Evolutionary conservation across 257 asterid genomes (phyloP).

Genomic region (Solanum stenotomum): DNA sequence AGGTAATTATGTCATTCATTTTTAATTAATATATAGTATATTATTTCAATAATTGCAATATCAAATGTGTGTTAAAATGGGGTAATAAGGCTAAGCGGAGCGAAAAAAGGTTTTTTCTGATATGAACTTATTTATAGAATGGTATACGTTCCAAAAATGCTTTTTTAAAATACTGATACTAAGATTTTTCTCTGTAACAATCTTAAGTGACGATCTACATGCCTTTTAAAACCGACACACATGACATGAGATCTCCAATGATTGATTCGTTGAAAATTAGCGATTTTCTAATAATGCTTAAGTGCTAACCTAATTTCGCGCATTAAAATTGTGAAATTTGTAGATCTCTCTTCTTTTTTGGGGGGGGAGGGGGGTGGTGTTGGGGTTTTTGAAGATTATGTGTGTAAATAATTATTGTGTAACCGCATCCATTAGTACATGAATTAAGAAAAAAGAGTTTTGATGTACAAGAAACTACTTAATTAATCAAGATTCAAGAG

Average conservation of each 20-base stretch:
- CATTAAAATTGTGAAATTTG: neutral
- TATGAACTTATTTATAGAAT: too few species aligned
- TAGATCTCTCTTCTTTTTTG: neutral
- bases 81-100: neutral
- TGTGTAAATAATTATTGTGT: neutral
- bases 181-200: neutral
- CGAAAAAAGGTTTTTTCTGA: too few species aligned
- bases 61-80: neutral
- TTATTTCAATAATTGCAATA: neutral
- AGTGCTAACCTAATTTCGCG: neutral
- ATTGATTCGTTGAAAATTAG: neutral
- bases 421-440: neutral
- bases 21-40: neutral
- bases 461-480: neutral
- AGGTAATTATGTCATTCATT: conserved; percentile 31
- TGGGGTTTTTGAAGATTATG: neutral
- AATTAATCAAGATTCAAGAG: neutral
- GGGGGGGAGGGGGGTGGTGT: neutral
- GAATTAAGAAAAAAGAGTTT: neutral
- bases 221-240: neutral
- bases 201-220: too few species aligned
- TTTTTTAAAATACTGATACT: neutral
- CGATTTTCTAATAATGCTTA: neutral
- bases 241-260: neutral
- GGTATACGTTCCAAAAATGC: neutral